These are phyloP conservation scores for Paraleonurus japonicus DNA, from an alignment of 257 asterid species.

Conservation along the genomic window DNA sequence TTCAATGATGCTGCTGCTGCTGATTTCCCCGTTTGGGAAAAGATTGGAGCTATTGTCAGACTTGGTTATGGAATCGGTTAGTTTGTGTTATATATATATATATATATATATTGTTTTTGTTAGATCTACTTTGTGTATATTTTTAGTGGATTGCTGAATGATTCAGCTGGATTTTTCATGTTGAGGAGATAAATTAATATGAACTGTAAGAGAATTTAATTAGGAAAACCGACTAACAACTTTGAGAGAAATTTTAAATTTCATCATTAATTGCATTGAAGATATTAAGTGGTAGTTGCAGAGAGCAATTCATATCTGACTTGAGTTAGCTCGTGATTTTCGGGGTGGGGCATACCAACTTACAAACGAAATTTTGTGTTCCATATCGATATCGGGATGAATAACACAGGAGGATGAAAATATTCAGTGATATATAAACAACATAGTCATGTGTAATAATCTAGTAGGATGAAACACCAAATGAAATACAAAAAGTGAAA, in stretches of 20 bases:
- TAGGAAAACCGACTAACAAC: neutral
- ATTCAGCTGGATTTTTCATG: neutral
- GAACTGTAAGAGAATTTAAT: neutral
- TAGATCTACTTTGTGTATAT: neutral
- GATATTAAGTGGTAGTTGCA: neutral
- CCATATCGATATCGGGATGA: too few relatives aligned
- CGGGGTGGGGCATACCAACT: too few relatives aligned
- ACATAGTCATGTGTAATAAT: too few relatives aligned
- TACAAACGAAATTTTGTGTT: too few relatives aligned
- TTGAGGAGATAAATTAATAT: neutral
- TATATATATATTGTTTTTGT: too few relatives aligned
- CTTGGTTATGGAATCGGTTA: conserved; percentile 95
- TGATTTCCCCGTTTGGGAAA: conserved; percentile 91
- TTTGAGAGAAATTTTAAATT: neutral
- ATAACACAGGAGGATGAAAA: too few relatives aligned
- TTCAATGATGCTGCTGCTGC: conserved; percentile 67
- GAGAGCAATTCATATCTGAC: too few relatives aligned
- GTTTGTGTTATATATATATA: too few relatives aligned
- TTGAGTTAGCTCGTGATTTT: too few relatives aligned
- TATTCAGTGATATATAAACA: too few relatives aligned
- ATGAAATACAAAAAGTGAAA: too few relatives aligned
- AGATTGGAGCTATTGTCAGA: conserved; percentile 88
- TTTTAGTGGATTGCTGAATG: neutral
- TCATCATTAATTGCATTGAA: neutral
- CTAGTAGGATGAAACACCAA: too few relatives aligned